phyloP scores from a whole-genome alignment of 148 eudicot species.

The Suaeda aralocaspica region DNA sequence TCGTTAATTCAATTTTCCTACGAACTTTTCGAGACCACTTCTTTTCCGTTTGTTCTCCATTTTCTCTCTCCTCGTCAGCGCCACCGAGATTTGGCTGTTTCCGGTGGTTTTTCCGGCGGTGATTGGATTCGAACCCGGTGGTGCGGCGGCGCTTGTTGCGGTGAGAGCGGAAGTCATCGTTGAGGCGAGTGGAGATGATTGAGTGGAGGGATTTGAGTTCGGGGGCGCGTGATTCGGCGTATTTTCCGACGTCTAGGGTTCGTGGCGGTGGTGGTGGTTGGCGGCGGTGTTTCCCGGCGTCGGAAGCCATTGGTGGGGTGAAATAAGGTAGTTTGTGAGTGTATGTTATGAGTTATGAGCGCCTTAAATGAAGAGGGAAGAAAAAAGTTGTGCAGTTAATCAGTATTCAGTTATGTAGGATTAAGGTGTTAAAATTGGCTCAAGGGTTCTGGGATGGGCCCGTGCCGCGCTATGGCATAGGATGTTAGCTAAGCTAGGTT shows the following conservation, averaged over 20 bases:
- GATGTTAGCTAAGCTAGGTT: too few relatives aligned
- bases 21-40: slow-evolving; percentile 50
- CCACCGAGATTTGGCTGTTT: slow-evolving; percentile 20
- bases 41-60: background rate
- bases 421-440: too few relatives aligned
- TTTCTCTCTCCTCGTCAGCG: slow-evolving; percentile 8
- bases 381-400: too few relatives aligned
- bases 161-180: slow-evolving; percentile 55
- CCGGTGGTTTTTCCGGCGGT: slow-evolving; percentile 20
- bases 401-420: too few relatives aligned
- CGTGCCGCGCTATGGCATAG: too few relatives aligned
- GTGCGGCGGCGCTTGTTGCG: slow-evolving; percentile 84
- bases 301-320: slow-evolving; percentile 24
- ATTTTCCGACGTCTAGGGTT: slow-evolving; percentile 48
- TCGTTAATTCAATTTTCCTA: slow-evolving; percentile 53
- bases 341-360: too few relatives aligned
- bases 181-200: slow-evolving; percentile 46
- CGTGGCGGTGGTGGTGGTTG: slow-evolving; percentile 39
- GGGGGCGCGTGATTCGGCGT: slow-evolving; percentile 59
- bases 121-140: slow-evolving; percentile 44
- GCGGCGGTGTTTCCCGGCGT: slow-evolving; percentile 6
- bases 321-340: too few relatives aligned
- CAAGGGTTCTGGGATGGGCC: too few relatives aligned
- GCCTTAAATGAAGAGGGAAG: too few relatives aligned
- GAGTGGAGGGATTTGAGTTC: slow-evolving; percentile 75